These are phyloP conservation scores for Prasinococcaceae sp. DNA, from an alignment of 139 green algal genomes.

Conservation along the genomic window DNA sequence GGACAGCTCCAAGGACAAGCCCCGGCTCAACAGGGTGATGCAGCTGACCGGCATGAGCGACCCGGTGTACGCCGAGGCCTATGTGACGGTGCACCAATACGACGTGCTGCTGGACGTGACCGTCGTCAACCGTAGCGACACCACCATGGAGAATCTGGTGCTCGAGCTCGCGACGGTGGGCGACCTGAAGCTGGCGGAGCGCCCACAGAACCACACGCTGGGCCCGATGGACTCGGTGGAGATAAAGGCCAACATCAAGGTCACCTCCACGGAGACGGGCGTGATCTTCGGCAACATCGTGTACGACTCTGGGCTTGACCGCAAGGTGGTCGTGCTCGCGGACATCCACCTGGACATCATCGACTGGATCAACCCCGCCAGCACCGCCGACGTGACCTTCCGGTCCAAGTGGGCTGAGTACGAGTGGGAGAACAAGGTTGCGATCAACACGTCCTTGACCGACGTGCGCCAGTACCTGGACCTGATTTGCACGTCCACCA, in stretches of 20 bases:
- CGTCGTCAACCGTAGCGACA: conserved; percentile 71
- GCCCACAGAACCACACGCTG: conserved; percentile 83
- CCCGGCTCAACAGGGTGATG: conserved; percentile 69
- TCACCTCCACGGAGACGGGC: conserved; percentile 93
- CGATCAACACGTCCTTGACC: conserved; percentile 83
- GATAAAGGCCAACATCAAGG: conserved; percentile 91
- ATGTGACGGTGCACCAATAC: conserved; percentile 66
- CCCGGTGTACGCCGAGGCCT: conserved; percentile 92
- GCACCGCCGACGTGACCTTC: conserved; percentile 73
- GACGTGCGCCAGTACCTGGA: conserved; percentile 75
- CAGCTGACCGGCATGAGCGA: conserved; percentile 92
- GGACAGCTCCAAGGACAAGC: conserved; percentile 23
- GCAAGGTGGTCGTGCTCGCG: conserved; percentile 86
- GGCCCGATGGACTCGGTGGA: conserved; percentile 53
- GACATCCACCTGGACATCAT: conserved; percentile 99
- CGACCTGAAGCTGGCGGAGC: conserved; percentile 96
- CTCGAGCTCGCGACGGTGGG: conserved; percentile 98
- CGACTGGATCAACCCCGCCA: conserved; percentile 94
- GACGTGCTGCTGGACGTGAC: conserved; percentile 96
- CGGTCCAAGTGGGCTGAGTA: conserved; percentile 98
- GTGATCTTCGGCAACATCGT: conserved; percentile 99
- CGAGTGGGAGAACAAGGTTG: conserved; percentile 99
- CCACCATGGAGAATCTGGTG: conserved; percentile 74
- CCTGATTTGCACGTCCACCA: conserved; percentile 87
- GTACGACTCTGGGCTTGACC: conserved; percentile 64